These are phyloP conservation scores for Lactarius indigo DNA, from an alignment of 768 basidiomycete species.

Conservation along the genomic window DNA sequence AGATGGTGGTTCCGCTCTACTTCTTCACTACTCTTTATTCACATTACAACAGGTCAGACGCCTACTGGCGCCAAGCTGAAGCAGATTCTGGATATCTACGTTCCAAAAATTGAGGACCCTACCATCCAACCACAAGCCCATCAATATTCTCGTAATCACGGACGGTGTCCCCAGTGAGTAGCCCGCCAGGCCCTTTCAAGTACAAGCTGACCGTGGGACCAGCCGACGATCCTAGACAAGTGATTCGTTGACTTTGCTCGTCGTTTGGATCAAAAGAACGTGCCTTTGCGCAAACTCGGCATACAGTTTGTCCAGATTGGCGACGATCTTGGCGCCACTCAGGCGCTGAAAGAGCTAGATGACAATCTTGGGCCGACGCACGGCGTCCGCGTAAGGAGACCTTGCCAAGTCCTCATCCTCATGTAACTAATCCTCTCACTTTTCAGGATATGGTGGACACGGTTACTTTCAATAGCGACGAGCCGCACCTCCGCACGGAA, in stretches of 20 bases:
- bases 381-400: constrained; percentile 20
- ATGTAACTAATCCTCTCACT: neutral
- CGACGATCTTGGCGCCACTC: constrained; percentile 30
- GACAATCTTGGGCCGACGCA: constrained; percentile 15
- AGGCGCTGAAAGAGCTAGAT: constrained; percentile 31
- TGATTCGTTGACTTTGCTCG: constrained; percentile 27
- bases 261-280: constrained; percentile 33
- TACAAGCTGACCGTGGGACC: neutral
- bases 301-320: constrained; percentile 44
- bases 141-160: constrained; percentile 38
- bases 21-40: constrained; percentile 14
- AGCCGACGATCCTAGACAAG: constrained; percentile 28
- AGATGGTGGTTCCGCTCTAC: constrained; percentile 2
- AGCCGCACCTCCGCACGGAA: constrained; percentile 21
- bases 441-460: constrained; percentile 24
- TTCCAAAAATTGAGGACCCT: constrained; percentile 33
- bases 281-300: constrained; percentile 34
- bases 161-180: constrained; percentile 40
- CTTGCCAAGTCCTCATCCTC: too few relatives aligned
- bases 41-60: constrained; percentile 32
- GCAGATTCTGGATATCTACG: constrained; percentile 37
- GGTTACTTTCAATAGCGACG: constrained; percentile 11
- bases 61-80: constrained; percentile 39
- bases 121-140: constrained; percentile 34
- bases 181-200: constrained; percentile 1